Conservation (phyloP, 345 rosid species). For the Salix arbutifolia region DNA sequence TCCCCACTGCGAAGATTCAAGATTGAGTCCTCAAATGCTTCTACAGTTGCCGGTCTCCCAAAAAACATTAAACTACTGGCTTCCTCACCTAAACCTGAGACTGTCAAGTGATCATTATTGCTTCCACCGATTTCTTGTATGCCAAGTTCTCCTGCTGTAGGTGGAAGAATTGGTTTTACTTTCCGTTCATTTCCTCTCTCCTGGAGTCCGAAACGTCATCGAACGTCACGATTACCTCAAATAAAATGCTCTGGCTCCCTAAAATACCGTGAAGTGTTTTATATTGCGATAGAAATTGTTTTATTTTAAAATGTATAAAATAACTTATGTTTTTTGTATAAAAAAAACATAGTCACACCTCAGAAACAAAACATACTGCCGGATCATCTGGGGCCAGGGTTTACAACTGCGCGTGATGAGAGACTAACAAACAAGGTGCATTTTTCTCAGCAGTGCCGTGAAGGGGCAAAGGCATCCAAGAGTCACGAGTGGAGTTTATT, state of each 20-base stretch:
- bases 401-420: background rate
- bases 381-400: background rate
- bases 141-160: background rate
- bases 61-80: background rate
- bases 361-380: too few species aligned
- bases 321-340: too few species aligned
- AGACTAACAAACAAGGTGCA: background rate
- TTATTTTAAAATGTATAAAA: too few species aligned
- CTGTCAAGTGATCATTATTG: constrained; percentile 8
- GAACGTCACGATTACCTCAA: constrained; percentile 4
- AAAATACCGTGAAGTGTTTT: too few species aligned
- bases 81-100: constrained; percentile 19
- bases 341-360: too few species aligned
- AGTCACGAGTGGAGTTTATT: background rate
- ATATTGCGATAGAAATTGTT: too few species aligned
- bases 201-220: background rate
- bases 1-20: background rate
- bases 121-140: constrained; percentile 13
- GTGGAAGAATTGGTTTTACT: too few species aligned
- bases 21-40: constrained; percentile 6
- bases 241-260: too few species aligned
- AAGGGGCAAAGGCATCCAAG: background rate
- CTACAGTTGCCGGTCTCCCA: background rate
- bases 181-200: too few species aligned
- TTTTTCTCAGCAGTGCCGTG: background rate